Evolutionary conservation across 768 basidiomycete species (phyloP).

Genomic region (Hortiboletus flavorubellus): DNA sequence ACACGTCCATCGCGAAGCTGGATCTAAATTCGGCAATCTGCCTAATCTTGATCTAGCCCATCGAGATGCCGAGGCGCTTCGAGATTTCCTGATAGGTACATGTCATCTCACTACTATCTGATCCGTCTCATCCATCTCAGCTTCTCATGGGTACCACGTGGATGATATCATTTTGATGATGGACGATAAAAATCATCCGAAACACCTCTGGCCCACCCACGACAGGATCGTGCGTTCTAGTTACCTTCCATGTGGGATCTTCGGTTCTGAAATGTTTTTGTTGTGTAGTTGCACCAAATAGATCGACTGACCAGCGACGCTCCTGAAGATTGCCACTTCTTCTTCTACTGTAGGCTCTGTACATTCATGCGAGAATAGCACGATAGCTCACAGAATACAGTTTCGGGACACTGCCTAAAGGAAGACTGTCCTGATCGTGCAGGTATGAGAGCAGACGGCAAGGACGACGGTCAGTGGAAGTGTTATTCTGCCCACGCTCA

Average conservation of each 20-base stretch:
- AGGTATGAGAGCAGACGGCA: slow-evolving; percentile 42
- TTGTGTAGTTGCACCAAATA: slow-evolving; percentile 37
- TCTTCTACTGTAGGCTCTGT: slow-evolving; percentile 50
- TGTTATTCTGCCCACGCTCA: neutral
- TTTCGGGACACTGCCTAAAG: slow-evolving; percentile 23
- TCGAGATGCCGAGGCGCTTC: slow-evolving; percentile 15
- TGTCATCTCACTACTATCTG: neutral
- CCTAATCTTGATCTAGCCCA: slow-evolving; percentile 17
- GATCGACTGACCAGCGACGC: slow-evolving; percentile 40
- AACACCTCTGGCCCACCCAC: slow-evolving; percentile 38
- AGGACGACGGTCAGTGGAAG: slow-evolving; percentile 41
- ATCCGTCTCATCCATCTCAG: slow-evolving; percentile 20
- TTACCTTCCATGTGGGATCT: neutral
- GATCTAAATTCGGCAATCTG: neutral
- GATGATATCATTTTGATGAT: slow-evolving; percentile 43
- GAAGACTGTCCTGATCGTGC: slow-evolving; percentile 25
- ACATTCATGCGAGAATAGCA: too few relatives aligned
- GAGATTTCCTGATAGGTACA: slow-evolving; percentile 18
- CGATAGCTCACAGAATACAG: neutral
- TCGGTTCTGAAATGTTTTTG: neutral
- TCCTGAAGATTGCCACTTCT: slow-evolving; percentile 43
- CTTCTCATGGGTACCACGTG: slow-evolving; percentile 35
- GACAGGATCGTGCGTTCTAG: slow-evolving; percentile 41
- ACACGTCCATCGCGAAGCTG: slow-evolving; percentile 4
- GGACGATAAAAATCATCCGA: slow-evolving; percentile 32